Base-by-base conservation (phyloP, 495 filamentous ascomycete genomes). In the Xylaria nigripes region DNA sequence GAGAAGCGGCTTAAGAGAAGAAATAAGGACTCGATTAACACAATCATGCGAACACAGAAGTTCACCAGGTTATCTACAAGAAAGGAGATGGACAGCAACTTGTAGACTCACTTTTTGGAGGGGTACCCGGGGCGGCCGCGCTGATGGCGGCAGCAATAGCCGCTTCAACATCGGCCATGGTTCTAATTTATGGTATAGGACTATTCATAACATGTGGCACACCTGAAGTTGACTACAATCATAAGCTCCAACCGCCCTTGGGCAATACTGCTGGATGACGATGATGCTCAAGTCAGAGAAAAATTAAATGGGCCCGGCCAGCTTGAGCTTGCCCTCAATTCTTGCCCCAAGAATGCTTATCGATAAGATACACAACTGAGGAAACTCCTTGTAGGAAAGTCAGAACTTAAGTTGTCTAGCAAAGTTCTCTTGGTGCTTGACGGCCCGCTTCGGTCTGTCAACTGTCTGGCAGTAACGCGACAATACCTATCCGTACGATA, bases 251-350 rank as follows among this genome's bases (percentile, higher is more conserved):
- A 47, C n/a, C 19, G 43, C 12, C 46, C 23, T 44, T 30, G 24
- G 23, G 53, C 47, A 43, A n/a, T 27, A 9, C 10, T 40, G 46
- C 27, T 45, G 5, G 38, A 25, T 40, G 60, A 51, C 54, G 60
- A 51, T 55, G 57, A 61, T 61, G 58, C 59, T 60, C 30, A 44
- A 48, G 66, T 61, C 54, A 51, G 66, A 58, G 66, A 73, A 74
- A 69, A 63, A 69, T 72, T 69, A 57, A 59, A 58, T 61, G 62
- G 68, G 57, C 60, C 62, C 63, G 65, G 72, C 61, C 48, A 68
- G 57, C 61, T 66, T 69, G 68, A 70, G 59, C 63, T 68, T 70
- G 68, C 72, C 72, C 70, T 73, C 58, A 70, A 67, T 69, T 72
- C 60, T 58, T 69, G 70, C 72, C 72, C 72, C 68, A 71, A 61